Conservation (phyloP, 108 stramenopile genomes). For the Nitzschia putrida region DNA sequence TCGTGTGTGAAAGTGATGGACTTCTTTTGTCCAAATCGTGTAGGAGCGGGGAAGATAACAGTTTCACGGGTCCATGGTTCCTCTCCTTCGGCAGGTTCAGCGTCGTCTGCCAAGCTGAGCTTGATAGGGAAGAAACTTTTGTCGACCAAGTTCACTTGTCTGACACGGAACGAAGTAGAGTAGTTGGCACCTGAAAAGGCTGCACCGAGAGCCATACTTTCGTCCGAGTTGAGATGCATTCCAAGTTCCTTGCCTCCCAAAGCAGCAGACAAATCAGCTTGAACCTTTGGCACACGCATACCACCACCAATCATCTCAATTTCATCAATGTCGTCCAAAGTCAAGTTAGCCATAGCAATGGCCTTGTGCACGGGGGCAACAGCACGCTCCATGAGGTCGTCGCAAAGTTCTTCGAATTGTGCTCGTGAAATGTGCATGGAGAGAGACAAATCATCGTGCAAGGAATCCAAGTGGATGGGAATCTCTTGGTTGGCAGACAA, state of each 20-base stretch:
- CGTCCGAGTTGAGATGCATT: conserved; percentile 99
- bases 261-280: conserved; percentile 65
- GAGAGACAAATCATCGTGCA: conserved; percentile 91
- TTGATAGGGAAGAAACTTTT: conserved; percentile 84
- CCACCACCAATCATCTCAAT: conserved; percentile 99
- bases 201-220: conserved; percentile 97
- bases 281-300: conserved; percentile 95
- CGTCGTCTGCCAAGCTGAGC: conserved; percentile 58
- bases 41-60: conserved; percentile 84
- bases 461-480: conserved; percentile 91
- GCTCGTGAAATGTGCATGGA: conserved; percentile 78
- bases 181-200: conserved; percentile 98
- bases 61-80: conserved; percentile 86
- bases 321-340: conserved; percentile 85
- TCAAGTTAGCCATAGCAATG: conserved; percentile 73
- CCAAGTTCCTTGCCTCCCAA: conserved; percentile 86
- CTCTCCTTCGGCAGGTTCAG: conserved; percentile 41
- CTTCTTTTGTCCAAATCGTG: conserved; percentile 89
- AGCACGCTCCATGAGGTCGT: conserved; percentile 81
- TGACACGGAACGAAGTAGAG: conserved; percentile 94
- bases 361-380: conserved; percentile 77
- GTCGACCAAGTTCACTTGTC: conserved; percentile 95
- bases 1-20: conserved; percentile 95
- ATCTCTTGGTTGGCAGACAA: conserved; percentile 95
- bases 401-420: conserved; percentile 88